A percentile compares a stretch with the other conserved stretches of the same genome.
phyloP scores from a whole-genome alignment of 371 early-diverging fungal species.

The Lichtheimia ramosa region DNA sequence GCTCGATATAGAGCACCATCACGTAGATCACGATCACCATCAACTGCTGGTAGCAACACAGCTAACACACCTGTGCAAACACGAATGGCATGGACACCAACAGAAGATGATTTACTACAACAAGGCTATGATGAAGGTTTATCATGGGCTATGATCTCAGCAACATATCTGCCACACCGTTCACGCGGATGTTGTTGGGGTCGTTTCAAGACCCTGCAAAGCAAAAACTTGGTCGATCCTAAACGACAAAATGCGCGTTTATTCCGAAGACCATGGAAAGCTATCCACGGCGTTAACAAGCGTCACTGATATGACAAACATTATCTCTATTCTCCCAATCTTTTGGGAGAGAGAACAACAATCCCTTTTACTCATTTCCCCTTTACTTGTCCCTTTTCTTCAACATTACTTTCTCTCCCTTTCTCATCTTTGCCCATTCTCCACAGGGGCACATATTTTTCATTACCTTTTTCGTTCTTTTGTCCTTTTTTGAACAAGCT shows the following conservation, averaged over 20 bases:
- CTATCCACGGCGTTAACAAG: slow-evolving; percentile 15
- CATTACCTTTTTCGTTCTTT: slow-evolving; percentile 20
- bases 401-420: not conserved
- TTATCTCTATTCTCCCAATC: not conserved
- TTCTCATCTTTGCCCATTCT: slow-evolving; percentile 5
- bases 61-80: slow-evolving; percentile 14
- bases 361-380: not conserved
- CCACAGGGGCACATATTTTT: slow-evolving; percentile 17
- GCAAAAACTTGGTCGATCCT: slow-evolving; percentile 27
- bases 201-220: slow-evolving; percentile 42
- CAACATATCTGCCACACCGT: slow-evolving; percentile 42
- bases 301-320: not conserved
- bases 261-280: slow-evolving; percentile 37
- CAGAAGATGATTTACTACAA: slow-evolving; percentile 37
- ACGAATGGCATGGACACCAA: slow-evolving; percentile 37
- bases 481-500: slow-evolving; percentile 17
- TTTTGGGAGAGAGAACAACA: not conserved
- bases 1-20: slow-evolving; percentile 8
- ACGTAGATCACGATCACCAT: slow-evolving; percentile 2
- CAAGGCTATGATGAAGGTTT: slow-evolving; percentile 44
- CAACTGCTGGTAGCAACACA: not conserved
- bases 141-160: slow-evolving; percentile 48
- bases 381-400: too few relatives aligned
- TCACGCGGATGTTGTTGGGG: slow-evolving; percentile 52
- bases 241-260: slow-evolving; percentile 28